Conservation (phyloP, 148 eudicot species). For the Euryodendron excelsum region DNA sequence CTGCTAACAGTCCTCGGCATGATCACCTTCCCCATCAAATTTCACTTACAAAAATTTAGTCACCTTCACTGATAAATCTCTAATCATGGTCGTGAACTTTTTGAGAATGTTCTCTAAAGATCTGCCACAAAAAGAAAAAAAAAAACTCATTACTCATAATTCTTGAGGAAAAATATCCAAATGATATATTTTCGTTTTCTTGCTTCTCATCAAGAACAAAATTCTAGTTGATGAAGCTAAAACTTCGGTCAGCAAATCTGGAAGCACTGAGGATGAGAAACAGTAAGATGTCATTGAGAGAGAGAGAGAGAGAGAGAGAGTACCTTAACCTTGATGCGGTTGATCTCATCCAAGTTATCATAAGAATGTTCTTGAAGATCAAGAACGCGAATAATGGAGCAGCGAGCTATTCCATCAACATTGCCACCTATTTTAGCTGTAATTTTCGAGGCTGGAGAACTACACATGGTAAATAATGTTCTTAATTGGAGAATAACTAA, state of each 20-base stretch:
- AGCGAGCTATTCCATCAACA: background rate
- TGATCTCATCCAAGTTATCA: background rate
- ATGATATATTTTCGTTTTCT: background rate
- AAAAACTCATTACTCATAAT: background rate
- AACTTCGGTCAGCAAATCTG: too few relatives aligned
- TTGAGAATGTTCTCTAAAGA: background rate
- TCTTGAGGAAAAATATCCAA: background rate
- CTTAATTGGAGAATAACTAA: background rate
- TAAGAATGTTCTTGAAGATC: slow-evolving; percentile 15
- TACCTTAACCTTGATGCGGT: slow-evolving; percentile 15
- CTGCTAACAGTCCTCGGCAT: background rate
- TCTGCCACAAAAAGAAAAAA: background rate
- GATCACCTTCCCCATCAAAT: background rate
- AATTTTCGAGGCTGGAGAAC: slow-evolving; percentile 65
- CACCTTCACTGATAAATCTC: background rate
- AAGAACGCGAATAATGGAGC: background rate
- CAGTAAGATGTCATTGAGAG: background rate
- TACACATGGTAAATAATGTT: slow-evolving; percentile 28
- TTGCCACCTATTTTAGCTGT: slow-evolving; percentile 26
- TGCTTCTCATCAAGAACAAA: background rate
- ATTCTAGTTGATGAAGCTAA: too few relatives aligned
- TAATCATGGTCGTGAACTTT: background rate
- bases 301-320: background rate
- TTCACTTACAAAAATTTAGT: background rate
- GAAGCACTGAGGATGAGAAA: background rate